Percentiles rank a stretch among this genome's conserved stretches.
phyloP scores from a whole-genome alignment of 495 filamentous ascomycete species.

The Tirmania nivea region DNA sequence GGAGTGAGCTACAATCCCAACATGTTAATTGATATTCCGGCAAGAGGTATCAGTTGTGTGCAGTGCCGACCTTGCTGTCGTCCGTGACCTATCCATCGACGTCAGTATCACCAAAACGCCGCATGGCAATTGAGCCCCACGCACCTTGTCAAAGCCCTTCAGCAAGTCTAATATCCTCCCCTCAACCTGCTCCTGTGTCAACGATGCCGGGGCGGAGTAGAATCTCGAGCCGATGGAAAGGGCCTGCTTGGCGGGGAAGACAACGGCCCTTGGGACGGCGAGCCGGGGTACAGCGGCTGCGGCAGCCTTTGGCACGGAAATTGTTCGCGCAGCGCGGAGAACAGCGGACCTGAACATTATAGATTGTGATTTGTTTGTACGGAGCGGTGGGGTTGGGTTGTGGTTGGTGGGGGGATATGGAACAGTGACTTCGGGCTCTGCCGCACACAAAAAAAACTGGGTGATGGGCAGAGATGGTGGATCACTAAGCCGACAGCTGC shows the following conservation, averaged over 20 bases:
- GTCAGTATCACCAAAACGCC: neutral
- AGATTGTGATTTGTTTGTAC: conserved; percentile 13
- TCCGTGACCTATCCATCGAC: conserved; percentile 8
- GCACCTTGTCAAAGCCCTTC: conserved; percentile 92
- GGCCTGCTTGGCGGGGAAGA: conserved; percentile 29
- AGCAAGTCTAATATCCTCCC: conserved; percentile 80
- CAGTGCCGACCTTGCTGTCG: neutral
- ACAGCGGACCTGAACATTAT: conserved; percentile 69
- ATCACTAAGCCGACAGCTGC: neutral
- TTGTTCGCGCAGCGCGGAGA: conserved; percentile 38
- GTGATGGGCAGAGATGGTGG: neutral
- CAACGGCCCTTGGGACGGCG: conserved; percentile 31
- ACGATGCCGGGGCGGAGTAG: conserved; percentile 63
- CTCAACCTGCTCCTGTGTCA: conserved; percentile 67
- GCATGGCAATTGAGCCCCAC: conserved; percentile 17
- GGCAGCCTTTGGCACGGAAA: conserved; percentile 22
- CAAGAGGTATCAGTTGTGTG: conserved; percentile 45
- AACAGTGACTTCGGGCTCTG: neutral
- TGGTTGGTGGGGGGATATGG: conserved; percentile 6
- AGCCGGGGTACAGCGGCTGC: conserved; percentile 30
- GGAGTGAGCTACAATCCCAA: conserved; percentile 40
- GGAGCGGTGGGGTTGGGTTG: conserved; percentile 2
- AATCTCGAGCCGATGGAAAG: conserved; percentile 43
- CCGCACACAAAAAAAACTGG: neutral
- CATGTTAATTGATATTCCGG: neutral